phyloP scores from a whole-genome alignment of 2,329 filamentous ascomycete genomes.

The Rutstroemia sp. region DNA sequence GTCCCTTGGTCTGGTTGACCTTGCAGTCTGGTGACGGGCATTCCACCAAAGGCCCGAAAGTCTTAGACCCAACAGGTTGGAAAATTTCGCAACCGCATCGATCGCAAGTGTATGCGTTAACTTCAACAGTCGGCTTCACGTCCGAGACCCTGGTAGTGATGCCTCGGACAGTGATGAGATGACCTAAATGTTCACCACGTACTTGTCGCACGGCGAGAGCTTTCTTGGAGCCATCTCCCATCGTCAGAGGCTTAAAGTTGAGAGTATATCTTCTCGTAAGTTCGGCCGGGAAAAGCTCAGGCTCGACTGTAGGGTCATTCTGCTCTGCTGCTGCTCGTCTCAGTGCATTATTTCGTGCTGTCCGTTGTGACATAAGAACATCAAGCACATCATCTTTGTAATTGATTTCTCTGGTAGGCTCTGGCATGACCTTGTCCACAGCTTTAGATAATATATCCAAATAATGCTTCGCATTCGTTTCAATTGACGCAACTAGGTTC shows the following conservation, averaged over 20 bases:
- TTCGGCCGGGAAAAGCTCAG: conserved; percentile 82
- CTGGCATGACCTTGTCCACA: conserved; percentile 79
- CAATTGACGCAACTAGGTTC: conserved; percentile 75
- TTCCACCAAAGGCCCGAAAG: conserved; percentile 78
- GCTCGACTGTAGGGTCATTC: conserved; percentile 51
- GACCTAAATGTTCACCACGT: conserved; percentile 83
- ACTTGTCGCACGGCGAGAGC: conserved; percentile 87
- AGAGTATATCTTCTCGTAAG: conserved; percentile 91
- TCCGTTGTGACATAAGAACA: conserved; percentile 88
- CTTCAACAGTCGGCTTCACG: conserved; percentile 94
- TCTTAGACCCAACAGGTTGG: conserved; percentile 86
- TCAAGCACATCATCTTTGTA: conserved; percentile 98
- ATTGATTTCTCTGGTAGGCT: conserved; percentile 67
- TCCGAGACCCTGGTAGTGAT: conserved; percentile 95
- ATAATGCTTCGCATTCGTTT: conserved; percentile 90
- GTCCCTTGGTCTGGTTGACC: conserved; percentile 84
- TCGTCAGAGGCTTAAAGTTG: conserved; percentile 86
- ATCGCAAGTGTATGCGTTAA: conserved; percentile 97
- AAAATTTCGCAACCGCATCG: conserved; percentile 96
- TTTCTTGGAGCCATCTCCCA: conserved; percentile 54
- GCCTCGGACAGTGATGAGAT: conserved; percentile 87
- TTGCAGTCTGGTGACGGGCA: conserved; percentile 90
- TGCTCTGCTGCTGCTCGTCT: conserved; percentile 57
- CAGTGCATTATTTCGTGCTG: conserved; percentile 75
- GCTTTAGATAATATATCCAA: conserved; percentile 85